These are phyloP conservation scores for Fusarium sp. DNA, from an alignment of 2,329 filamentous ascomycete species.

Conservation along the genomic window DNA sequence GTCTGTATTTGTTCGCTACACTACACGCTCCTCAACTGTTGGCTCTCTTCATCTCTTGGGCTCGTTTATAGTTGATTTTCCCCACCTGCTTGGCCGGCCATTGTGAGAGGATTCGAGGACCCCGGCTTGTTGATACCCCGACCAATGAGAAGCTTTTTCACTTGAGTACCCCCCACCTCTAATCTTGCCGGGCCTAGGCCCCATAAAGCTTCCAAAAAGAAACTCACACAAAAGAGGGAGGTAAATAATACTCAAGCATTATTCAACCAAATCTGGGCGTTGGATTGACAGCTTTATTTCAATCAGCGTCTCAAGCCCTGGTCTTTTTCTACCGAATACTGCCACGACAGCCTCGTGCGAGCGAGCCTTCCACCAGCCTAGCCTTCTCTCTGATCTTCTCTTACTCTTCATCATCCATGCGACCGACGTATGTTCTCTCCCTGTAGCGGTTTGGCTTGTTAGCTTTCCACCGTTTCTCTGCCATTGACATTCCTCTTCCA, in stretches of 20 bases:
- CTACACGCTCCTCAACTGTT: conserved; percentile 21
- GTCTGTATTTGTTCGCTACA: conserved; percentile 6
- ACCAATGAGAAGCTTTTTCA: conserved; percentile 7
- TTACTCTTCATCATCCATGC: conserved; percentile 16
- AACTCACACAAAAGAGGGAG: not conserved
- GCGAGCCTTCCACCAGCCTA: conserved; percentile 49
- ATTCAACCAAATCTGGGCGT: not conserved
- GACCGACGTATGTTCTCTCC: conserved; percentile 19
- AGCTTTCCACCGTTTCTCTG: conserved; percentile 14
- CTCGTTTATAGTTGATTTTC: conserved; percentile 24
- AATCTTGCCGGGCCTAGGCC: conserved; percentile 4
- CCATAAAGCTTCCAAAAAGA: conserved; percentile 6
- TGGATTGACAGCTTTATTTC: not conserved
- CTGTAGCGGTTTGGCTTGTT: conserved; percentile 18
- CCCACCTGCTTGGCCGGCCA: conserved; percentile 15
- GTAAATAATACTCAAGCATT: not conserved
- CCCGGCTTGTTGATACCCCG: conserved; percentile 12
- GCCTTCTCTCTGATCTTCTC: conserved; percentile 40
- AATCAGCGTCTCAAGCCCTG: not conserved
- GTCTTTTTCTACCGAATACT: conserved; percentile 20
- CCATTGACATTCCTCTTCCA: conserved; percentile 21
- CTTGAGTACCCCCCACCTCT: not conserved
- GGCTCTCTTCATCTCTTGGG: conserved; percentile 27
- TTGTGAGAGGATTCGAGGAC: conserved; percentile 8
- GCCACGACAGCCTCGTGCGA: conserved; percentile 48